These are phyloP conservation scores for Apiotrichum akiyoshidainum DNA, from an alignment of 1,284 basidiomycete species.

Conservation along the genomic window DNA sequence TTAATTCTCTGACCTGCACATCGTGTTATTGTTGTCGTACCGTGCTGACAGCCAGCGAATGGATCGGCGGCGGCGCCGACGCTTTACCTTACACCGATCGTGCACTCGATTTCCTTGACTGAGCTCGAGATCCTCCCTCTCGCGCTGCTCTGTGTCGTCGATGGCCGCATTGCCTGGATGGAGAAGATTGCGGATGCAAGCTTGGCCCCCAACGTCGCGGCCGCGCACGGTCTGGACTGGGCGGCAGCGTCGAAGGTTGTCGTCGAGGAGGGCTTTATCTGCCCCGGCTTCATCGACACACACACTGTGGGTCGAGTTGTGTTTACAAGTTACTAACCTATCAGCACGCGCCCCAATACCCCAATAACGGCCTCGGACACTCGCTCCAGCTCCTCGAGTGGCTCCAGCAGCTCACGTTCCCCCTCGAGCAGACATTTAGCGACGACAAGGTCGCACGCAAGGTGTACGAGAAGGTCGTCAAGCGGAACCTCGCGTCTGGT, in stretches of 20 bases:
- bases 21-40: neutral
- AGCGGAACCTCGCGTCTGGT: slow-evolving; percentile 69
- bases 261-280: slow-evolving; percentile 69
- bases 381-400: slow-evolving; percentile 76
- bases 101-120: slow-evolving; percentile 62
- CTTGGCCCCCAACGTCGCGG: slow-evolving; percentile 31
- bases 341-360: slow-evolving; percentile 82
- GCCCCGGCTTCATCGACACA: slow-evolving; percentile 86
- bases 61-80: slow-evolving; percentile 2
- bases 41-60: neutral
- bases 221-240: slow-evolving; percentile 21
- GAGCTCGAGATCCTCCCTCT: slow-evolving; percentile 58
- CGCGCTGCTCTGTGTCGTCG: slow-evolving; percentile 62
- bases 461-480: slow-evolving; percentile 71
- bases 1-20: slow-evolving; percentile 3
- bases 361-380: slow-evolving; percentile 72
- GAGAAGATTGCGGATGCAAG: slow-evolving; percentile 30
- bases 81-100: slow-evolving; percentile 66
- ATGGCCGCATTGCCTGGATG: slow-evolving; percentile 65
- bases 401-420: slow-evolving; percentile 83
- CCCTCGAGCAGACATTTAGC: slow-evolving; percentile 76
- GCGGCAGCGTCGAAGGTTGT: slow-evolving; percentile 51
- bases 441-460: slow-evolving; percentile 67
- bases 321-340: slow-evolving; percentile 25
- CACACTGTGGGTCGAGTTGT: slow-evolving; percentile 67